Evolutionary conservation across 306 rosid genomes (phyloP), one percentile per base, ranked within the genome.

Genomic region (Elaeagnus macrophylla): DNA sequence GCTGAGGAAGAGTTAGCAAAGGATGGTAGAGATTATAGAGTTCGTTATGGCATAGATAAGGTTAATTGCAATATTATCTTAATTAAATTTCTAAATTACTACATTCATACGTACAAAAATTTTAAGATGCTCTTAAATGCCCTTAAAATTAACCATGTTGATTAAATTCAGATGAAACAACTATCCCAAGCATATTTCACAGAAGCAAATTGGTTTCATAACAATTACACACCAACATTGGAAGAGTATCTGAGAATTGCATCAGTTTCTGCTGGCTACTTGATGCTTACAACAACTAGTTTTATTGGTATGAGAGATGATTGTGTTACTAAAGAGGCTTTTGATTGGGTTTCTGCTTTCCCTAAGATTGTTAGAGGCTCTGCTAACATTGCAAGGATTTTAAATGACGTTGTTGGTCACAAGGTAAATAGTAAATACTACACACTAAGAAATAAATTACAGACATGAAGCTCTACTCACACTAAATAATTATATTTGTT

Each of bases 171-270:
- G 80, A 35, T 71, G 40, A 74, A 67, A 37, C 52, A 48, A 14
- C 7, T 7, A 12, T 66, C 19, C 6, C 45, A 69, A 61, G 70
- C 75, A 0, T 67, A 64, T 64, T 45, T 59, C 39, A 51, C 48
- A 7, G 80, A 70, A 44, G 77, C 80, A 6, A 60, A 62, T 47
- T 74, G 83, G 80, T 39, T 64, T 13, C 52, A 78, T 36, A 18
- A n/a, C 3, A 62, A 75, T 8, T 61, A 65, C 54, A 38, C 42
- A 2, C 80, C 78, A 39, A 61, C 78, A n/a, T n/a, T 55, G 15
- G 70, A 78, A 1, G 75, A 78, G 45, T 74, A 78, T 53, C 25
- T 64, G 7, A 2, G 6, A 3, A 1, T 37, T 14, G 53, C 71
- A 16, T 38, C 18, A 15, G 40, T 70, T 8, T 10, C 36, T 17